phyloP scores from a whole-genome alignment of 2,329 filamentous ascomycete species.

The Purpureocillium lavendulum region DNA sequence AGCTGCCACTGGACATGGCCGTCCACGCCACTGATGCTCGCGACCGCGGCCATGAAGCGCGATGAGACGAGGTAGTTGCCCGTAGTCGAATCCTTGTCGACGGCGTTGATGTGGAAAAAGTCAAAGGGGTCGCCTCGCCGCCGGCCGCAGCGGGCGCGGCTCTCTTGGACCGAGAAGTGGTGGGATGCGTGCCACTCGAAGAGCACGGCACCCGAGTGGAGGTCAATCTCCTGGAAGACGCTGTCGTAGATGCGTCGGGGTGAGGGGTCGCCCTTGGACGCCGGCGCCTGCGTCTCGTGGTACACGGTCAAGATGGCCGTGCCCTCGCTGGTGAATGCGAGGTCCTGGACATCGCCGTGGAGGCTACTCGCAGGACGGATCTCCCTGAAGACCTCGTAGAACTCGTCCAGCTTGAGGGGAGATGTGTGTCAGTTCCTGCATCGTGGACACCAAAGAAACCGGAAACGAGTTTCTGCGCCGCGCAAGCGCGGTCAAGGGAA shows the following conservation, averaged over 20 bases:
- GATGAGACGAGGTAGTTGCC: conserved; percentile 49
- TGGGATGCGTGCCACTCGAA: conserved; percentile 35
- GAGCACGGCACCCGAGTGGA: conserved; percentile 37
- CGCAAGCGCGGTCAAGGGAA: too few species aligned
- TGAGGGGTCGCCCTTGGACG: too few species aligned
- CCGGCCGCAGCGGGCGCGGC: conserved; percentile 8
- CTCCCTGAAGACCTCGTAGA: conserved; percentile 18
- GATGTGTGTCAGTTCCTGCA: neutral
- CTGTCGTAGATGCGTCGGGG: conserved; percentile 22
- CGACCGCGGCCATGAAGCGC: conserved; percentile 37
- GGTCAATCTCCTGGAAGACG: conserved; percentile 37
- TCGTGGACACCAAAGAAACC: too few species aligned
- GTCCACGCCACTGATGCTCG: conserved; percentile 35
- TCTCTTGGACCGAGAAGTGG: conserved; percentile 16
- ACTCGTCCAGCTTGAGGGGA: conserved; percentile 17
- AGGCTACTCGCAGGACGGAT: conserved; percentile 13
- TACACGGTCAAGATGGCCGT: conserved; percentile 30
- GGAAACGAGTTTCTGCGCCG: too few species aligned
- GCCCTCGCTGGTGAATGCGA: conserved; percentile 27
- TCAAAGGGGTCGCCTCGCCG: conserved; percentile 32
- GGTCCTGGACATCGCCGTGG: conserved; percentile 25
- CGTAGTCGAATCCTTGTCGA: conserved; percentile 37
- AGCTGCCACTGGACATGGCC: conserved; percentile 45
- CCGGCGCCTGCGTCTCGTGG: conserved; percentile 5
- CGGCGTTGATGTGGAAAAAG: conserved; percentile 49